Percentiles rank a stretch among this genome's conserved stretches.
phyloP scores from a whole-genome alignment of 129 eudicot genomes.

The Logfia minima region DNA sequence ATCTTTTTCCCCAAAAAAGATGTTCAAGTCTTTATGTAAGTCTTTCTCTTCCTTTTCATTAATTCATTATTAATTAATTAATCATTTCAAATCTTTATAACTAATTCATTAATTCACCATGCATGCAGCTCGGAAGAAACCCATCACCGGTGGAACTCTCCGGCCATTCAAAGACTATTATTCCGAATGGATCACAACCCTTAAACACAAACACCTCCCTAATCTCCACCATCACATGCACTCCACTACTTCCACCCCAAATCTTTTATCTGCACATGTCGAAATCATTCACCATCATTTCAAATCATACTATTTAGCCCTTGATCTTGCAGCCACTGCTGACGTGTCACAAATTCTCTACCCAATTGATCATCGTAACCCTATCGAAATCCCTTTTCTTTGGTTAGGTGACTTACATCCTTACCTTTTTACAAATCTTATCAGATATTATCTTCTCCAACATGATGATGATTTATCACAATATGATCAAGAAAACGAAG shows the following conservation, averaged over 20 bases:
- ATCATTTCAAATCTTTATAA: neutral
- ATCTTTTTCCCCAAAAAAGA: slow-evolving; percentile 22
- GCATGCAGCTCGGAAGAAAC: slow-evolving; percentile 44
- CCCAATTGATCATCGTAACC: slow-evolving; percentile 66
- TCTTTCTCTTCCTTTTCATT: neutral
- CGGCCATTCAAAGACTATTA: slow-evolving; percentile 64
- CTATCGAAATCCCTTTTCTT: slow-evolving; percentile 76
- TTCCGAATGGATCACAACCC: slow-evolving; percentile 61
- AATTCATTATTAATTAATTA: neutral
- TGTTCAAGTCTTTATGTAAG: slow-evolving; percentile 40
- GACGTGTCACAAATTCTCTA: slow-evolving; percentile 63
- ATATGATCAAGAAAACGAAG: slow-evolving; percentile 19
- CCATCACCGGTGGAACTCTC: slow-evolving; percentile 18
- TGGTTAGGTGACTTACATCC: slow-evolving; percentile 97
- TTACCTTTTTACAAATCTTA: slow-evolving; percentile 73
- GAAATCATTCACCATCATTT: slow-evolving; percentile 69
- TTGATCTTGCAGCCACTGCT: slow-evolving; percentile 64
- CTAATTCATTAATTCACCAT: neutral
- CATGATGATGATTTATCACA: slow-evolving; percentile 20
- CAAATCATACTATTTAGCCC: slow-evolving; percentile 69
- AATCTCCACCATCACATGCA: slow-evolving; percentile 64
- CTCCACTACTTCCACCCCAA: slow-evolving; percentile 41
- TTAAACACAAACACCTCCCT: slow-evolving; percentile 65
- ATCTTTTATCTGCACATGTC: slow-evolving; percentile 68
- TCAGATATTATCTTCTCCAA: slow-evolving; percentile 57